These are phyloP conservation scores for Neurospora cerealis DNA, from an alignment of 495 filamentous ascomycete genomes.

Conservation along the genomic window DNA sequence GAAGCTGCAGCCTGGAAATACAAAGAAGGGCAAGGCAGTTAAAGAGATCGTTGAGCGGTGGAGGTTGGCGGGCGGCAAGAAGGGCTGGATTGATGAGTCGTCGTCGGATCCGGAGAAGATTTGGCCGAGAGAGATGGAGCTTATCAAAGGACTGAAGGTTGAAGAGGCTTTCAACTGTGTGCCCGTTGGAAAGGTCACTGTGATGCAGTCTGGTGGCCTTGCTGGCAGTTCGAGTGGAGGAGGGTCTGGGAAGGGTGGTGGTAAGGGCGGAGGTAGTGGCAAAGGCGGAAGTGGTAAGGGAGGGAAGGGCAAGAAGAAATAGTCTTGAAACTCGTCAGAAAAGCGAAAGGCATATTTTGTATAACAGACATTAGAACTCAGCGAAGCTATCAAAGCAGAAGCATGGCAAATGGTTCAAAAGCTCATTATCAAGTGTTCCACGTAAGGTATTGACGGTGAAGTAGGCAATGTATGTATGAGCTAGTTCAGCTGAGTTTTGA, in stretches of 20 bases:
- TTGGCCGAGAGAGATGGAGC: slow-evolving; percentile 71
- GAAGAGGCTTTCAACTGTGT: slow-evolving; percentile 73
- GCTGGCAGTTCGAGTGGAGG: slow-evolving; percentile 33
- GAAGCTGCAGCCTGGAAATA: slow-evolving; percentile 80
- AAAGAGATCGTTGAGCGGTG: slow-evolving; percentile 76
- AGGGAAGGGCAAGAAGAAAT: slow-evolving; percentile 9
- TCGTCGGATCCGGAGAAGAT: slow-evolving; percentile 59
- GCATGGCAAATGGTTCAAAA: neutral
- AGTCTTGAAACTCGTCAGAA: neutral
- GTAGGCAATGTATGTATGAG: neutral
- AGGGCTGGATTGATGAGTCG: slow-evolving; percentile 48
- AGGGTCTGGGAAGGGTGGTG: slow-evolving; percentile 33
- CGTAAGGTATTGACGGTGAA: neutral
- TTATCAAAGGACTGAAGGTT: slow-evolving; percentile 70
- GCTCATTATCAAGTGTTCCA: neutral
- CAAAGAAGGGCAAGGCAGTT: slow-evolving; percentile 93
- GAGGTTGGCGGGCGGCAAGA: slow-evolving; percentile 49
- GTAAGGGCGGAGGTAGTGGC: slow-evolving; percentile 16
- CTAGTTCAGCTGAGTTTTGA: neutral
- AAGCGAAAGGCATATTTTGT: neutral
- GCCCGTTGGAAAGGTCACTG: slow-evolving; percentile 75
- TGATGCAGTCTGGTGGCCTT: slow-evolving; percentile 54
- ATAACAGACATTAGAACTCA: neutral
- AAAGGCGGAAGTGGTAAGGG: slow-evolving; percentile 6
- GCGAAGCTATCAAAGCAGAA: neutral